These are phyloP conservation scores for Chalciporus chontae DNA, from an alignment of 768 basidiomycete species.

Conservation along the genomic window DNA sequence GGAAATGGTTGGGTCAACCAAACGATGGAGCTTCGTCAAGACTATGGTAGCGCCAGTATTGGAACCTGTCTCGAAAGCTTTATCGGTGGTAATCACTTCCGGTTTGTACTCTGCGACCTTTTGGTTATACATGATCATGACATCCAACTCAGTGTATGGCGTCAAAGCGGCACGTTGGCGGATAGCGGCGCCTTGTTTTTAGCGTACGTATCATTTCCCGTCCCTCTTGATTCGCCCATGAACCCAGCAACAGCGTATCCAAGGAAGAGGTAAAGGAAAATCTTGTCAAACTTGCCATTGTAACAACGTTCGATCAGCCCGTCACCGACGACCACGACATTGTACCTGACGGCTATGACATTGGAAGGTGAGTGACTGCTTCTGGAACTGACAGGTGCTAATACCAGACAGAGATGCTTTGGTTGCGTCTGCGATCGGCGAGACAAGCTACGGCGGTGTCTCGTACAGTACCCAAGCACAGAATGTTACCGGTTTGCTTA, in stretches of 20 bases:
- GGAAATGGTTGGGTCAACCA: slow-evolving; percentile 44
- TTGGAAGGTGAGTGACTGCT: too few species aligned
- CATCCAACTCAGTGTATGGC: slow-evolving; percentile 40
- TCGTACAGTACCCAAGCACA: slow-evolving; percentile 44
- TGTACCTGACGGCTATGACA: slow-evolving; percentile 46
- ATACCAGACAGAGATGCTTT: slow-evolving; percentile 32
- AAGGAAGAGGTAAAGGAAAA: slow-evolving; percentile 38
- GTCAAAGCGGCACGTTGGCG: slow-evolving; percentile 56
- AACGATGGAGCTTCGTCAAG: slow-evolving; percentile 42
- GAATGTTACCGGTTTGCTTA: slow-evolving; percentile 52
- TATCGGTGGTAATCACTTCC: slow-evolving; percentile 47
- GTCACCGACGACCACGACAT: slow-evolving; percentile 38
- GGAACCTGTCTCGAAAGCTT: slow-evolving; percentile 48
- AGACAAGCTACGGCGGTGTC: slow-evolving; percentile 39
- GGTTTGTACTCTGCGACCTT: slow-evolving; percentile 23
- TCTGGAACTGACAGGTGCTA: neutral
- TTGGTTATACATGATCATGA: neutral
- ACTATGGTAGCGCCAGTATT: slow-evolving; percentile 31
- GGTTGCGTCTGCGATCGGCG: slow-evolving; percentile 37
- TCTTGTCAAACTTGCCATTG: neutral
- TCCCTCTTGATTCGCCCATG: neutral
- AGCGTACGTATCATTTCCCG: slow-evolving; percentile 38
- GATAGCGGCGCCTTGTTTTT: slow-evolving; percentile 52
- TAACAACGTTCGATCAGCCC: slow-evolving; percentile 16
- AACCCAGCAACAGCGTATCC: slow-evolving; percentile 36